phyloP scores from a whole-genome alignment of 1,284 basidiomycete genomes.

The Limonomyces culmigenus region DNA sequence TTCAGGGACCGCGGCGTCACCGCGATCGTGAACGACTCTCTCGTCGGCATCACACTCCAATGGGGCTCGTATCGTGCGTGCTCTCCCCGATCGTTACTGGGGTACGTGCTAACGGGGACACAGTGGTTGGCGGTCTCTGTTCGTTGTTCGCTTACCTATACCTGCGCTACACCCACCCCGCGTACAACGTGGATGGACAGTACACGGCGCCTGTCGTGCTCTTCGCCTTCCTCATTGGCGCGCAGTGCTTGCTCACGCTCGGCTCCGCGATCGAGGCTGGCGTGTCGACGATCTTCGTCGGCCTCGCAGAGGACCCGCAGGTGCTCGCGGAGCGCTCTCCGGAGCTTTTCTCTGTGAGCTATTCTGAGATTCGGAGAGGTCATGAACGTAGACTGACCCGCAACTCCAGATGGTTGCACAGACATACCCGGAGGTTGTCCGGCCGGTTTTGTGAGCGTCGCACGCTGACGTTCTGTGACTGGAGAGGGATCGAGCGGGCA shows the following conservation, averaged over 20 bases:
- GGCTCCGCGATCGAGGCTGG: constrained; percentile 62
- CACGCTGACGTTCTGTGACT: too few relatives aligned
- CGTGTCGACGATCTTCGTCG: constrained; percentile 78
- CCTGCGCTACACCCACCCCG: constrained; percentile 51
- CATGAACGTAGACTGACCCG: too few relatives aligned
- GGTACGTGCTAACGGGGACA: too few relatives aligned
- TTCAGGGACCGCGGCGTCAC: constrained; percentile 78
- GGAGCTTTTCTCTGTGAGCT: constrained; percentile 28
- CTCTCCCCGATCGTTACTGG: too few relatives aligned
- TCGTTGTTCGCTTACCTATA: constrained; percentile 76
- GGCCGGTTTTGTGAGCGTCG: too few relatives aligned
- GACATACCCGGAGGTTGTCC: constrained; percentile 40
- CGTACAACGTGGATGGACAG: constrained; percentile 57
- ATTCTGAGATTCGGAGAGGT: background rate
- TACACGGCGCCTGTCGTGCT: constrained; percentile 65
- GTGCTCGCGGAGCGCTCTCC: constrained; percentile 61
- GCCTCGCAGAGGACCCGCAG: constrained; percentile 68
- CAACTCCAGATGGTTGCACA: constrained; percentile 50
- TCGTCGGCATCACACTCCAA: constrained; percentile 75
- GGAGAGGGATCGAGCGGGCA: too few relatives aligned
- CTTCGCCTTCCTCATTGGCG: constrained; percentile 69
- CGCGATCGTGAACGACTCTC: constrained; percentile 72
- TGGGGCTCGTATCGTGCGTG: too few relatives aligned
- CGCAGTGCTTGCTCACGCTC: constrained; percentile 52
- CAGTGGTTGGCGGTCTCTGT: constrained; percentile 59